Evolutionary conservation across 257 asterid genomes (phyloP).

Genomic region (Voacanga thouarsii): DNA sequence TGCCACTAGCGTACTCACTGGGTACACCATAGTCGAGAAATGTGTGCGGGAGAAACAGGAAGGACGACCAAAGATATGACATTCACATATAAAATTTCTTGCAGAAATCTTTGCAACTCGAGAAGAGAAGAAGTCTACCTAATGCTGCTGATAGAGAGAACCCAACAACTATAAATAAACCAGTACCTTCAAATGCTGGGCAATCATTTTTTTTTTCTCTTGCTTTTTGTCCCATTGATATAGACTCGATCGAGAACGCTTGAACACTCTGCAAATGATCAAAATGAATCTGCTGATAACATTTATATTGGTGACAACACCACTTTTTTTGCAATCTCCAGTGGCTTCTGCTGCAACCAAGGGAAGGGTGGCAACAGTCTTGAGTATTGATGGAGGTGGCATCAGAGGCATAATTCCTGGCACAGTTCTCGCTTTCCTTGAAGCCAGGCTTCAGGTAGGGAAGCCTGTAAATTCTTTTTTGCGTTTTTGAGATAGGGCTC

Average conservation of each 20-base stretch:
- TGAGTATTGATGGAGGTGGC: slow-evolving; percentile 63
- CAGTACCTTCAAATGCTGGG: too few species aligned
- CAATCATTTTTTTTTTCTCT: too few species aligned
- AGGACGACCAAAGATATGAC: too few species aligned
- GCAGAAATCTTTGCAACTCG: neutral
- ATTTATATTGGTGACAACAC: neutral
- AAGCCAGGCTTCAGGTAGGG: slow-evolving; percentile 44
- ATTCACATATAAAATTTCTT: neutral
- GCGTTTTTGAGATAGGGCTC: too few species aligned
- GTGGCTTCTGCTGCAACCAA: slow-evolving; percentile 7
- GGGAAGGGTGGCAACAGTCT: slow-evolving; percentile 39
- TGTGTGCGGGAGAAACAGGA: too few species aligned
- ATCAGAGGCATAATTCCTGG: slow-evolving; percentile 56
- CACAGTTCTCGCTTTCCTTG: slow-evolving; percentile 38
- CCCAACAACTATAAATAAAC: neutral
- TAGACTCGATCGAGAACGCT: too few species aligned
- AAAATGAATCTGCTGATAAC: neutral
- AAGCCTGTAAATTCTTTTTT: neutral
- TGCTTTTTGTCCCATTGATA: too few species aligned
- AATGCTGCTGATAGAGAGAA: neutral
- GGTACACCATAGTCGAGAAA: too few species aligned
- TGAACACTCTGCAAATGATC: neutral
- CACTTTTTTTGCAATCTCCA: slow-evolving; percentile 28
- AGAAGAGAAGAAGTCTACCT: neutral
- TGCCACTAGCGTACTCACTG: too few species aligned